Evolutionary conservation across 2,329 filamentous ascomycete genomes (phyloP).

Genomic region (Zasmidium cellare): DNA sequence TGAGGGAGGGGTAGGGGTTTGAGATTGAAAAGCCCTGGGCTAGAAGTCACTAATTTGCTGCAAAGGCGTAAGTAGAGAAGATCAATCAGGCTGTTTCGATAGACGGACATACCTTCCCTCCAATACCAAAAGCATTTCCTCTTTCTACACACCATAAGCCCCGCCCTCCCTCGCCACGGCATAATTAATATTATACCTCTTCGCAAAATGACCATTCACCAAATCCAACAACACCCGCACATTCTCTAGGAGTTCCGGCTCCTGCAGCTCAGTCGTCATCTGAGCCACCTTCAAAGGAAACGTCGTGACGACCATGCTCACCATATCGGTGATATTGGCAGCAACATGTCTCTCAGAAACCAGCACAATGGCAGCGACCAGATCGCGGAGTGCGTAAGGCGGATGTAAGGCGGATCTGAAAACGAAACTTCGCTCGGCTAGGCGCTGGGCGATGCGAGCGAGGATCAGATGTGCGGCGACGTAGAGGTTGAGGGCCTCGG

Average conservation of each 20-base stretch:
- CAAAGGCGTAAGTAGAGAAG: too few relatives aligned
- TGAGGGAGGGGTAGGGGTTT: background rate
- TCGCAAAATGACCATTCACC: constrained; percentile 2
- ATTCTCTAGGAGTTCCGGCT: background rate
- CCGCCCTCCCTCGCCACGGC: background rate
- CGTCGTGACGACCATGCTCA: constrained; percentile 10
- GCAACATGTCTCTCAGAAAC: constrained; percentile 11
- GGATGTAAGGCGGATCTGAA: constrained; percentile 5
- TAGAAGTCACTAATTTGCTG: too few relatives aligned
- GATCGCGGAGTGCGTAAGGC: constrained; percentile 7
- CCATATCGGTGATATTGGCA: background rate
- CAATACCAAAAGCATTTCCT: too few relatives aligned
- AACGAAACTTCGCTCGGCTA: constrained; percentile 9
- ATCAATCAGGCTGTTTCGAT: too few relatives aligned
- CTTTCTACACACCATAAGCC: background rate
- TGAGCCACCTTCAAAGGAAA: constrained; percentile 11
- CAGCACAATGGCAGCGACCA: constrained; percentile 8
- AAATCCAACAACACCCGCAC: background rate
- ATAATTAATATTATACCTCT: constrained; percentile 10
- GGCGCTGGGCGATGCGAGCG: constrained; percentile 4
- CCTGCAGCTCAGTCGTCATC: constrained; percentile 5
- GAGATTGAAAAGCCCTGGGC: too few relatives aligned
- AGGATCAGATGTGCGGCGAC: constrained; percentile 11
- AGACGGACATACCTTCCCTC: too few relatives aligned
- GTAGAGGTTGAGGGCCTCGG: constrained; percentile 13